Percentiles rank a stretch among this genome's conserved stretches.
These are phyloP conservation scores for Claviceps sp. DNA, from an alignment of 2,329 filamentous ascomycete species.

Conservation along the genomic window DNA sequence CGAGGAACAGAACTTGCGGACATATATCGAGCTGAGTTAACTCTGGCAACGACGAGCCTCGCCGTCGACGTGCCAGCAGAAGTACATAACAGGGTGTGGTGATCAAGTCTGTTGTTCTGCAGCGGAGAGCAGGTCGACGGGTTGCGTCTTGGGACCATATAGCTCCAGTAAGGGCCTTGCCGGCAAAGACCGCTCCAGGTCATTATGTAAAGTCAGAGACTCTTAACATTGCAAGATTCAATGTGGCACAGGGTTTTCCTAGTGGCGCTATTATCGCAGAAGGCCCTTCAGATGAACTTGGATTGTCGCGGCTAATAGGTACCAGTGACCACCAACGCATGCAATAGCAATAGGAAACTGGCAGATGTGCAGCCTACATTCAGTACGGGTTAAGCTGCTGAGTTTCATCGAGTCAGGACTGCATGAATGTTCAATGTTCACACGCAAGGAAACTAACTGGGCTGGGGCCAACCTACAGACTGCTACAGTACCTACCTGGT, in stretches of 20 bases:
- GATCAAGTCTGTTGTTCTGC: neutral
- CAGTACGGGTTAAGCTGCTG: neutral
- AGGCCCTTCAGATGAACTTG: neutral
- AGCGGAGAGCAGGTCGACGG: neutral
- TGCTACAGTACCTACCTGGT: too few relatives aligned
- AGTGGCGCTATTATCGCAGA: neutral
- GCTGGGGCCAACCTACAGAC: too few relatives aligned
- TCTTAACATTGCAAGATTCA: constrained; percentile 1
- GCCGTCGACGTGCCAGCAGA: neutral
- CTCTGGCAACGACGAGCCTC: neutral
- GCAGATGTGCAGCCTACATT: neutral
- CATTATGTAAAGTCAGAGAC: constrained; percentile 20
- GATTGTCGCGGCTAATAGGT: neutral
- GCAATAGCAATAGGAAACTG: neutral
- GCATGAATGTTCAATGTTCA: neutral
- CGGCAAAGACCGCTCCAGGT: constrained; percentile 26
- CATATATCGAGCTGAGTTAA: constrained; percentile 12
- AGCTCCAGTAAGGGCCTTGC: constrained; percentile 19
- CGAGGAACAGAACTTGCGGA: constrained; percentile 17
- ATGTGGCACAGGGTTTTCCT: neutral
- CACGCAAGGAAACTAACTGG: too few relatives aligned
- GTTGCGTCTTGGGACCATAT: constrained; percentile 6
- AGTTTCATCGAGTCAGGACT: neutral
- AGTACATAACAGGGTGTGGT: neutral
- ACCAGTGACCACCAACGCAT: neutral